Base-by-base conservation (phyloP, 805 yeast genomes). In the Saccharomycopsis fibuligera region DNA sequence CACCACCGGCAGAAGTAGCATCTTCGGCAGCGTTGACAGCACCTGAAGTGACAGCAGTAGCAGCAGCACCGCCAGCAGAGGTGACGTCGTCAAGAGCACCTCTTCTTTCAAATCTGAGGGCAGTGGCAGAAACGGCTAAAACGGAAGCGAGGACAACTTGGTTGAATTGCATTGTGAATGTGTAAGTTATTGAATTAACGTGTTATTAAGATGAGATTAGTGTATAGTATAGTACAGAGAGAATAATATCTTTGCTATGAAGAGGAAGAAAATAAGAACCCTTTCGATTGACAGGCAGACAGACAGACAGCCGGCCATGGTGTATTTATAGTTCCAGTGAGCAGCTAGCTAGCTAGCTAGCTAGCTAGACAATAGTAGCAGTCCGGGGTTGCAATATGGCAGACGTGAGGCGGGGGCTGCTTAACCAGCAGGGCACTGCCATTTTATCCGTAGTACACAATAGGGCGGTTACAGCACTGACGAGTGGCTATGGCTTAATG, bases 41-140 rank as follows among this genome's bases (percentile, higher is more conserved):
- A 21, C 27, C 48, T 6, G 41, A 21, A 22, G 44, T 47, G 27
- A 35, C 49, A 33, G 25, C 49, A 29, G 39, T 30, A 43, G 47
- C 40, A 24, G 31, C 44, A 33, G 16, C 53, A 16, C 47, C 47
- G 21, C 38, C 41, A 21, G 37, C 51, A 21, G 46, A 40, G 19
- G 44, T 38, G 30, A 27, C 51, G 19, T 22, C 45, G 9, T 21
- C 14, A 16, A 46, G 14, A 17, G 21, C n/a, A 19, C 44, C 52
- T 30, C 47, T 42, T 38, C 43, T 45, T n/a, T 36, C 30, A 45
- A 45, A n/a, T 5, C 12, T 16, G 14, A 27, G 27, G 23, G 17
- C 31, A 17, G 35, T 19, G 19, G 52, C 52, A 10, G 50, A 35
- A 16, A 45, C 50, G 16, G 31, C 2, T 12, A 10, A 24, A 14